Base-by-base conservation (phyloP, 345 rosid species). In the Dovyalis caffra region DNA sequence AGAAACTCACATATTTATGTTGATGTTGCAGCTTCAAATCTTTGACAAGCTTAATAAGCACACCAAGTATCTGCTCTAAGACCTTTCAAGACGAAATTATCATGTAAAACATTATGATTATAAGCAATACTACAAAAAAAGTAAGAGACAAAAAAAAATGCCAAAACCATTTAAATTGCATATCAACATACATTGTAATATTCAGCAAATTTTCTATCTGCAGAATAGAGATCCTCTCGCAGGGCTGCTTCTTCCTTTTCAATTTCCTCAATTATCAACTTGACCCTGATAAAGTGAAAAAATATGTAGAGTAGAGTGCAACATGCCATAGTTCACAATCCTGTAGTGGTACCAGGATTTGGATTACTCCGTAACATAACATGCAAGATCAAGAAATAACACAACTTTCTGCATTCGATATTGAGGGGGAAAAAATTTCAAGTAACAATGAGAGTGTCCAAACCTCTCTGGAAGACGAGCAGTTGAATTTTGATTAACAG, bases 391-490 rank as follows among this genome's bases (percentile, higher is more conserved):
- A 67, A 67, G 3, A 67, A 43, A 16, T 12, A 25, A 15, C 70
- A 67, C 14, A 43, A 38, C 34, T 40, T 67, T 34, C n/a, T 73
- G 64, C 40, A 31, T 6, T 61, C 43, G 25, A 69, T 16, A 37
- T 47, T 28, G 35, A 63, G 21, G 26, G 35, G 5, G 51, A 40
- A 51, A 25, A 25, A n/a, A 5, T 74, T 23, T 23, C 65, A 60
- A 21, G 56, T 32, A 43, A 47, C 68, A 6, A 66, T 16, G 38
- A 82, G 62, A 76, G 34, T 25, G 63, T 33, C 66, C 84, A 77
- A 82, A 93, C 98, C 99, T 95, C 84, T 93, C 99, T 78, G 97
- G 98, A 75, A 95, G 93, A 67, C 95, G 87, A 72, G 97, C 89
- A 77, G 87, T 87, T 74, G 91, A 89, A 74, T 83, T 86, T 77